Conservation (phyloP, 257 asterid species). For the Echium plantagineum region DNA sequence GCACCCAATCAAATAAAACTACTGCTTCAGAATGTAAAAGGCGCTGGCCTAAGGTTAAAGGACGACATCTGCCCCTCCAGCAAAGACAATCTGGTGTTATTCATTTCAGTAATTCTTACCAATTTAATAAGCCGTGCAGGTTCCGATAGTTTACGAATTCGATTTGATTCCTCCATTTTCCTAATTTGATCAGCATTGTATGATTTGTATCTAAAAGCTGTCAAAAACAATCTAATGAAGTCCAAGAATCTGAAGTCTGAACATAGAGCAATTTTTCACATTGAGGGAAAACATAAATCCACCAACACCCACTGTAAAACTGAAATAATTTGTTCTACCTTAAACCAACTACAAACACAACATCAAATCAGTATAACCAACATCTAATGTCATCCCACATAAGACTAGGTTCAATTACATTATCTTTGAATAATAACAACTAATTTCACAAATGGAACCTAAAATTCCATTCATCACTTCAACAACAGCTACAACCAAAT, state of each 20-base stretch:
- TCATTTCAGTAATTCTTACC: constrained; percentile 30
- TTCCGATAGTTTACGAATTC: constrained; percentile 57
- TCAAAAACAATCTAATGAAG: background rate
- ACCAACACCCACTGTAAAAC: too few species aligned
- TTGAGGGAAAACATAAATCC: background rate
- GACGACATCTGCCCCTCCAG: background rate
- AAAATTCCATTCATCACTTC: background rate
- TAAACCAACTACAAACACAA: background rate
- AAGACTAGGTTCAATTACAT: background rate
- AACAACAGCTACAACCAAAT: background rate
- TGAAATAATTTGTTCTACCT: background rate
- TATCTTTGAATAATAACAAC: background rate
- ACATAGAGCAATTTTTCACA: background rate
- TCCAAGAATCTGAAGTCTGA: background rate
- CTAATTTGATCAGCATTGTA: constrained; percentile 64
- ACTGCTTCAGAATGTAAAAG: constrained; percentile 11
- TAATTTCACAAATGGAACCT: background rate
- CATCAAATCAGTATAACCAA: too few species aligned
- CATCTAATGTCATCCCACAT: background rate
- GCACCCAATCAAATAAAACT: background rate
- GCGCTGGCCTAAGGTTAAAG: background rate
- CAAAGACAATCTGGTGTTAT: background rate
- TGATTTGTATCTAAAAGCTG: constrained; percentile 64
- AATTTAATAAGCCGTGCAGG: constrained; percentile 62
- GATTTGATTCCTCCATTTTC: constrained; percentile 78